A percentile compares a stretch with the other conserved stretches of the same genome.
Conservation (phyloP, 192 early-diverging fungal genomes). For the Backusella mclennaniae region DNA sequence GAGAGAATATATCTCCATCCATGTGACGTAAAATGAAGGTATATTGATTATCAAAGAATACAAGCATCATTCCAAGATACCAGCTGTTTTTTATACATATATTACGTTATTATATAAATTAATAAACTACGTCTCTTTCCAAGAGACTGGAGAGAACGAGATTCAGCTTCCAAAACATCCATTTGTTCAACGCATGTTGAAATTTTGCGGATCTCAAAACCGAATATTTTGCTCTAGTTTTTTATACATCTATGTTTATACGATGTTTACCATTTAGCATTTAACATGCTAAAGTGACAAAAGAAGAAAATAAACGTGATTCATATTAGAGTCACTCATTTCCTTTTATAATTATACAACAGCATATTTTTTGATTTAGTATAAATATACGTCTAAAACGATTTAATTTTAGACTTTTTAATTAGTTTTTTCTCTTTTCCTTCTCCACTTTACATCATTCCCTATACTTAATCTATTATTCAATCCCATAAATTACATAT, state of each 20-base stretch:
- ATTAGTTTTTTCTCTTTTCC: background rate
- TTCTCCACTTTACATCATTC: background rate
- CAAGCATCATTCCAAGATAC: background rate
- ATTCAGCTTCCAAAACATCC: background rate
- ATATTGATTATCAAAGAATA: background rate
- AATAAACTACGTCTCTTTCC: background rate
- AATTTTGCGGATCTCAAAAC: background rate
- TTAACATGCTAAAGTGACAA: background rate
- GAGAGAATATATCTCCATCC: background rate
- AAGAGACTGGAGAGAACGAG: background rate
- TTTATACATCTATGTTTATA: no score
- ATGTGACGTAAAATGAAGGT: background rate
- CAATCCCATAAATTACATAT: background rate
- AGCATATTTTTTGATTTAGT: background rate
- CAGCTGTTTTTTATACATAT: background rate
- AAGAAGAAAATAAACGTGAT: background rate
- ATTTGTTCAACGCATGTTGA: background rate
- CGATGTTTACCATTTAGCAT: no score
- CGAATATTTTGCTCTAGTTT: background rate
- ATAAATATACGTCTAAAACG: background rate
- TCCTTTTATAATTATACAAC: background rate
- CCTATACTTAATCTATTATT: background rate
- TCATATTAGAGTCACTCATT: background rate
- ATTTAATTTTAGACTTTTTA: background rate
- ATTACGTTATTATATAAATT: no score